Base-by-base conservation (phyloP, 106 monocot species). In the Phalaenopsis aphrodite region DNA sequence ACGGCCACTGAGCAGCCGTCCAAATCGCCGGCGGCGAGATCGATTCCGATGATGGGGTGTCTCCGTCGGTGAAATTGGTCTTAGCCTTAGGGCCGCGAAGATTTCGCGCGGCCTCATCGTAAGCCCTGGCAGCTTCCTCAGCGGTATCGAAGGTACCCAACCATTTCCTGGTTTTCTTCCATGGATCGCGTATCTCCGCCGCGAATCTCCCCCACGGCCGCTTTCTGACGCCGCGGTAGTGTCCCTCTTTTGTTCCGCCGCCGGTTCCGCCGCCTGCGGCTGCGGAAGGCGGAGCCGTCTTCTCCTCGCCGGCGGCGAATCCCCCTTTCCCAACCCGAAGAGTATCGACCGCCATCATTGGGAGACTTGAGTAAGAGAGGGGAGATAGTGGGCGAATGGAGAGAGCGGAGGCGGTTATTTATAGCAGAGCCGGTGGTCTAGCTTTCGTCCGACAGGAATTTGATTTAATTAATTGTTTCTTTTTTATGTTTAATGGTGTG, bases 161-260 rank as follows among this genome's bases (percentile, higher is more conserved):
- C 86, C 86, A 86, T 55, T 82, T 86, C 24, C 86, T 30, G 36
- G 86, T 86, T 71, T 86, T 86, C 86, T 86, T 86, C 86, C 82
- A 86, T 41, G 86, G 86, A 64, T 86, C 86, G 18, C 86, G 38
- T 48, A 86, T 86, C 82, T 86, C 86, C 41, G 86, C 86, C 46
- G 86, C 86, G 76, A 83, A 86, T 48, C 86, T 69, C 19, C 86
- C 86, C 86, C 86, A 86, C 30, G 86, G 86, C 55, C 86, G 79
- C 83, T 86, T 86, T 52, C 86, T 45, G 1, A 85, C 80, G 23
- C 89, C 82, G 0, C 90, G 45, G 87, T 81, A 90, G 76, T 90
- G 90, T 19, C 78, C 82, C 55, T 85, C 85, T 78, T 80, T 85
- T 52, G 56, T 68, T 46, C 8, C 42, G 24, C 80, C 64, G 17